A percentile compares a stretch with the other conserved stretches of the same genome.
Evolutionary conservation across 1,139 yeast genomes (phyloP).

Genomic region (Meyerozyma guilliermondii): DNA sequence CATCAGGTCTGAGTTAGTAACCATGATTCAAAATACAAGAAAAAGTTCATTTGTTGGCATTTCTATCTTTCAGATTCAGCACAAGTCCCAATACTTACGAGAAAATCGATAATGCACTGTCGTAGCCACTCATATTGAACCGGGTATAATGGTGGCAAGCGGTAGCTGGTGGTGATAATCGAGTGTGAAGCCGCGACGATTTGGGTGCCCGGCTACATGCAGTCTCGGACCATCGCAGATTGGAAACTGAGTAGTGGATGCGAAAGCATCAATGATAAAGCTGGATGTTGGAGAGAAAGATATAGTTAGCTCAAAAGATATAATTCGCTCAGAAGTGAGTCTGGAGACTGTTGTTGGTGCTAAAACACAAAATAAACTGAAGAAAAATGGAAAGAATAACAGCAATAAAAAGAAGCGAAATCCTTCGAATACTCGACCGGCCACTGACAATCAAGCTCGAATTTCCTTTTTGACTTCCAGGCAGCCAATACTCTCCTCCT

Average conservation of each 20-base stretch:
- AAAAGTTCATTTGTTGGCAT: no score
- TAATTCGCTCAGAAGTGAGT: neutral
- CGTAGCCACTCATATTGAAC: slow-evolving; percentile 89
- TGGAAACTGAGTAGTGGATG: neutral
- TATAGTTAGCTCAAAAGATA: no score
- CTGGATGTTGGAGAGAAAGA: no score
- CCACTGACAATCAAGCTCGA: slow-evolving; percentile 53
- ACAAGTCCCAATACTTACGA: slow-evolving; percentile 51
- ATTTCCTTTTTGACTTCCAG: slow-evolving; percentile 54
- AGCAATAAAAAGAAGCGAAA: neutral
- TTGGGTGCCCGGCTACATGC: neutral
- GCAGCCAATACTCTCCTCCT: slow-evolving; percentile 30
- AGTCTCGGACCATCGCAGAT: neutral
- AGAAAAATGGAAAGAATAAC: neutral
- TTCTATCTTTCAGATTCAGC: neutral
- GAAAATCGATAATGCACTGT: slow-evolving; percentile 95
- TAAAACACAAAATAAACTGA: neutral
- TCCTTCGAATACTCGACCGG: neutral
- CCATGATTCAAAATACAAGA: neutral
- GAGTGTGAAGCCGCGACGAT: neutral
- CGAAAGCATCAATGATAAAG: no score
- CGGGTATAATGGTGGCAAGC: neutral
- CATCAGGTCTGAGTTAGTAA: slow-evolving; percentile 70
- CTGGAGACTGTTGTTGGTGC: no score
- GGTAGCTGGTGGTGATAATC: neutral